These are phyloP conservation scores for Sindora glabra DNA, from an alignment of 306 rosid genomes.

Conservation along the genomic window DNA sequence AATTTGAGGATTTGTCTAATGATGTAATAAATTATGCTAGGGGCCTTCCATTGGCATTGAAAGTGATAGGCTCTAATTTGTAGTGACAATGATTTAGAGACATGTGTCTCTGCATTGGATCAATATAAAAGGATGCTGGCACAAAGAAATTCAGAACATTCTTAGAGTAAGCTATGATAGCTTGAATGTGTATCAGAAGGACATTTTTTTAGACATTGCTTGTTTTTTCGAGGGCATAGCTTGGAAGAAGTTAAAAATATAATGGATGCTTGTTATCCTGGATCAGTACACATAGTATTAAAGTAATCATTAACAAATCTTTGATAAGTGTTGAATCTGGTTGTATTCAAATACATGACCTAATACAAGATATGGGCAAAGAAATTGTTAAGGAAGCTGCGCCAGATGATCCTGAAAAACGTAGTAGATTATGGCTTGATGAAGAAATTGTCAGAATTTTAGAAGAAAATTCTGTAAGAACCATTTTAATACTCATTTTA, in stretches of 20 bases:
- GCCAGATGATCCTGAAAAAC: not conserved
- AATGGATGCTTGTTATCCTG: not conserved
- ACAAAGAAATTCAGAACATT: not conserved
- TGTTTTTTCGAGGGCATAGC: not conserved
- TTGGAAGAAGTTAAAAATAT: not conserved
- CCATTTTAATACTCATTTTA: not conserved
- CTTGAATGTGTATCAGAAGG: not conserved
- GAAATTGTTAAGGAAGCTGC: not conserved
- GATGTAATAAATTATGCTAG: not conserved
- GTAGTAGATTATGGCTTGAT: constrained; percentile 5
- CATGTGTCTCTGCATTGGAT: not conserved
- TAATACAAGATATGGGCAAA: not conserved
- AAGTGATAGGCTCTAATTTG: not conserved
- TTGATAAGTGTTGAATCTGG: not conserved
- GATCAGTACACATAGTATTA: not conserved
- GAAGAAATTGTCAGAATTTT: not conserved
- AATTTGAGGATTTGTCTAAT: not conserved
- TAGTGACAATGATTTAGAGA: not conserved
- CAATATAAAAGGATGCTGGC: not conserved
- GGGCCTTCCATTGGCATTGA: constrained; percentile 10
- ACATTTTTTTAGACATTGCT: not conserved
- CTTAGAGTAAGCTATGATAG: constrained; percentile 11
- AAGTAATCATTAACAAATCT: not conserved
- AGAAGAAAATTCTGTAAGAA: not conserved
- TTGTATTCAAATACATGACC: not conserved